Base-by-base conservation (phyloP, 768 basidiomycete genomes). In the Mycena rebaudengoi region DNA sequence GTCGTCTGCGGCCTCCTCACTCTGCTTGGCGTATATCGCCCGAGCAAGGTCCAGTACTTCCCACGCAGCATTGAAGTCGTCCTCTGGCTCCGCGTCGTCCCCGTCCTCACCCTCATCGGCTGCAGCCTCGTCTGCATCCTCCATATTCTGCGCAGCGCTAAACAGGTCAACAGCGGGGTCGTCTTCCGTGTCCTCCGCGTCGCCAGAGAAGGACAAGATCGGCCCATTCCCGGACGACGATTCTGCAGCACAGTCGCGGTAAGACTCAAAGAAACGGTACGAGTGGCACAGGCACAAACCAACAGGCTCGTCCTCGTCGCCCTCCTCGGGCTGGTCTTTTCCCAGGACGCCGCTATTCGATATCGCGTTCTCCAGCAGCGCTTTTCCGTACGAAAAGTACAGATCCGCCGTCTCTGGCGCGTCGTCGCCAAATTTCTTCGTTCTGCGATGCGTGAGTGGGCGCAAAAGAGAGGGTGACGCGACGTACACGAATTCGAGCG, bases 51-150 rank as follows among this genome's bases (percentile, higher is more conserved):
- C 98, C n/a, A 99, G 83, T 3, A 97, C 91, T 73, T 98, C 94
- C 96, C 97, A 99, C 13, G 98, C 95, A 25, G 94, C 95, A 68
- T 97, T 98, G 76, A 98, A 98, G 71, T 99, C 98, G 69, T 99
- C 98, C 70, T 98, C 97, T 0, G 94, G 94, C 70, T 93, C 94
- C 4, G 74, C 92, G 13, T 89, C 91, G 4, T 87, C 91, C 2
- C 79, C 92, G 10, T 84, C 86, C 0, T 80, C 88, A 2, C 78
- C 85, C 13, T 83, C 85, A 7, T 83, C 85, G 0, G 72, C 76
- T 7, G 68, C 76, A 21, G 44, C 74, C 63, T 80, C 84, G 6
- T 78, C 84, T 3, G 71, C 81, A 56, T 85, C 84, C 10, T 76
- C 78, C n/a, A n/a, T n/a, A n/a, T n/a, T n/a, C n/a, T n/a, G n/a